Evolutionary conservation across 2,329 filamentous ascomycete species (phyloP), one percentile per base, ranked within the genome.

Genomic region (Rhytidhysteron rufulum): DNA sequence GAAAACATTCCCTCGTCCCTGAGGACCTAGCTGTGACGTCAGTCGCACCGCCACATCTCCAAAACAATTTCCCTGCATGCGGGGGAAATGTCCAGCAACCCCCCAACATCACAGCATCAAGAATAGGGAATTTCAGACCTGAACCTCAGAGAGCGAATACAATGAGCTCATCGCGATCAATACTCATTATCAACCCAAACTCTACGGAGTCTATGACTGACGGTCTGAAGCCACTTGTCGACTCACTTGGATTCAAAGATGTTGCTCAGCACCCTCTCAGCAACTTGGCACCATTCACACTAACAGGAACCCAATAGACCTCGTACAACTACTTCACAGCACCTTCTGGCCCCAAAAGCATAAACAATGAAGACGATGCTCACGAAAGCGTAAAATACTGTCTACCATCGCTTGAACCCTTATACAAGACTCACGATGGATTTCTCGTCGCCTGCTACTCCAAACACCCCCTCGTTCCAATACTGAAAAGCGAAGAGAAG

Each of bases 401-500:
- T 37, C 68, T 83, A 13, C 67, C 72, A 1, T 71, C 80, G 43
- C 59, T 86, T 5, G 59, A 68, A 19, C 59, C 70, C 2, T 44
- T 66, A 1, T 59, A 77, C 1, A 43, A 62, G 2, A 53, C 66
- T 20, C 80, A 87, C 62, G 82, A 93, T 57, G 88, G 77, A n/a
- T 83, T 94, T 46, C 75, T 96, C 1, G 77, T 96, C 2, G 89
- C 89, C 16, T 96, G 91, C 68, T 97, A 88, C 69, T 93, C 86
- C 44, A 80, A 85, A 1, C 89, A 96, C 57, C 82, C 85, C 0
- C 75, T 96, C 0, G 86, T 95, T 0, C 63, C 72, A 0, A 63
- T 74, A 35, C 68, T 95, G 9, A 73, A 73, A 43, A 48, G 66
- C n/a, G 55, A 69, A 11, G 63, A 70, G 10, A 48, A 58, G 1